Evolutionary conservation across 768 basidiomycete genomes (phyloP).

Genomic region (Agaricus blazei): DNA sequence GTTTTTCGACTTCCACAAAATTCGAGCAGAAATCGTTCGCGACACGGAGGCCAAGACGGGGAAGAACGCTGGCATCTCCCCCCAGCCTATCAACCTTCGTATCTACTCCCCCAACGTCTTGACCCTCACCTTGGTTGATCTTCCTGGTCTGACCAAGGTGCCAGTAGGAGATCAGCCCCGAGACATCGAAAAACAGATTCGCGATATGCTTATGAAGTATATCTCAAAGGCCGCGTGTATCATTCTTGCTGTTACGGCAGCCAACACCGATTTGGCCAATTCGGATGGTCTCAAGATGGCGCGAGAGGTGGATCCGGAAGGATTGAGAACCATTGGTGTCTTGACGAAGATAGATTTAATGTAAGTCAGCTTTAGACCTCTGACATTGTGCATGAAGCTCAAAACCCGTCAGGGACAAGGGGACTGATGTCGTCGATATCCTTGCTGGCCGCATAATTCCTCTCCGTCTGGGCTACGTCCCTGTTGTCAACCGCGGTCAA

Average conservation of each 20-base stretch:
- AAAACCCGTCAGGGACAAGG: conserved; percentile 72
- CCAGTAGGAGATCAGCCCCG: conserved; percentile 95
- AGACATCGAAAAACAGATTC: conserved; percentile 97
- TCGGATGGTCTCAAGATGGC: conserved; percentile 97
- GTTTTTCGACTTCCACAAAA: conserved; percentile 97
- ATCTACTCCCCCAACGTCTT: conserved; percentile 97
- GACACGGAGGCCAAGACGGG: conserved; percentile 99
- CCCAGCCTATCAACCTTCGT: conserved; percentile 94
- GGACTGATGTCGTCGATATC: conserved; percentile 98
- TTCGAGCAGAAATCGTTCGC: conserved; percentile 90
- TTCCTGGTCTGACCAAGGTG: conserved; percentile 93
- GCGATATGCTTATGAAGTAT: conserved; percentile 93
- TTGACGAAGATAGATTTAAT: conserved; percentile 98
- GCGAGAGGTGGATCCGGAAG: conserved; percentile 95
- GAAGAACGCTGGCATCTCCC: conserved; percentile 96
- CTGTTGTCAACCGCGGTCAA: conserved; percentile 97
- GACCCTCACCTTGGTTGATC: conserved; percentile 94
- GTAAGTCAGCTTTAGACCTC: conserved; percentile 40
- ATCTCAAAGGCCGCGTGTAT: conserved; percentile 96
- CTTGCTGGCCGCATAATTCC: conserved; percentile 96
- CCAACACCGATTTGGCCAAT: conserved; percentile 96
- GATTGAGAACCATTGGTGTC: conserved; percentile 95
- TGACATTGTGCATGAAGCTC: conserved; percentile 1
- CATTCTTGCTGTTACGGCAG: conserved; percentile 92
- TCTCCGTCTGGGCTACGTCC: conserved; percentile 93